A percentile compares a stretch with the other conserved stretches of the same genome.
phyloP scores from a whole-genome alignment of 495 filamentous ascomycete species.

The Daldinia bambusicola region DNA sequence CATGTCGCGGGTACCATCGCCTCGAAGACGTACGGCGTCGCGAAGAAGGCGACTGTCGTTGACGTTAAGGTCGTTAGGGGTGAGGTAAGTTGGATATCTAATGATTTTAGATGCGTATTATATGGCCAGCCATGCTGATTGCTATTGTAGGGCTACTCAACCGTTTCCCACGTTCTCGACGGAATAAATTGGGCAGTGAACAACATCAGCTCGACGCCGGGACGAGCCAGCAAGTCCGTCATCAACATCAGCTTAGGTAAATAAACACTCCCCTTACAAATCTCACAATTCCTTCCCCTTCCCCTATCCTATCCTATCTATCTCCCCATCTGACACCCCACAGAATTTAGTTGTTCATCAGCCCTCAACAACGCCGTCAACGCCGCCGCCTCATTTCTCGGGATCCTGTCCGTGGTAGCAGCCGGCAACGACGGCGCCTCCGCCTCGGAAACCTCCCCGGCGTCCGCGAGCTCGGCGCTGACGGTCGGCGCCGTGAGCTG shows the following conservation, averaged over 20 bases:
- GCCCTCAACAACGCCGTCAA: constrained; percentile 55
- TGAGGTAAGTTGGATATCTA: constrained; percentile 8
- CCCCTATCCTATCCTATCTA: background rate
- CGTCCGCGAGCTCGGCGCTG: constrained; percentile 58
- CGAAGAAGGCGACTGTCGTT: constrained; percentile 50
- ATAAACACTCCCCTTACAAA: constrained; percentile 21
- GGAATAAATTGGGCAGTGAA: constrained; percentile 61
- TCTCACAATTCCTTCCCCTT: background rate
- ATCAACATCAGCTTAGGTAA: constrained; percentile 61
- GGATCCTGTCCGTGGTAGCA: constrained; percentile 55
- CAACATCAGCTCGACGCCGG: constrained; percentile 45
- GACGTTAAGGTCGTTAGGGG: constrained; percentile 53
- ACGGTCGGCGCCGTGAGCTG: constrained; percentile 61
- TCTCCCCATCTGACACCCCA: background rate
- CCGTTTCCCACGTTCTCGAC: constrained; percentile 56
- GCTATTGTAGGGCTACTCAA: constrained; percentile 49
- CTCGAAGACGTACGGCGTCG: constrained; percentile 48
- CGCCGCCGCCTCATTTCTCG: constrained; percentile 51
- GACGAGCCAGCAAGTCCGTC: constrained; percentile 49
- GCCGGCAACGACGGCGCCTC: constrained; percentile 53
- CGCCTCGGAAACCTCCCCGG: constrained; percentile 53
- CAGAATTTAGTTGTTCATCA: constrained; percentile 25
- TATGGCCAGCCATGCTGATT: background rate
- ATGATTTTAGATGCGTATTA: too few species aligned
- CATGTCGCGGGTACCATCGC: constrained; percentile 53